Conservation (phyloP, 1,284 basidiomycete genomes). For the Porogramme epimiltina region DNA sequence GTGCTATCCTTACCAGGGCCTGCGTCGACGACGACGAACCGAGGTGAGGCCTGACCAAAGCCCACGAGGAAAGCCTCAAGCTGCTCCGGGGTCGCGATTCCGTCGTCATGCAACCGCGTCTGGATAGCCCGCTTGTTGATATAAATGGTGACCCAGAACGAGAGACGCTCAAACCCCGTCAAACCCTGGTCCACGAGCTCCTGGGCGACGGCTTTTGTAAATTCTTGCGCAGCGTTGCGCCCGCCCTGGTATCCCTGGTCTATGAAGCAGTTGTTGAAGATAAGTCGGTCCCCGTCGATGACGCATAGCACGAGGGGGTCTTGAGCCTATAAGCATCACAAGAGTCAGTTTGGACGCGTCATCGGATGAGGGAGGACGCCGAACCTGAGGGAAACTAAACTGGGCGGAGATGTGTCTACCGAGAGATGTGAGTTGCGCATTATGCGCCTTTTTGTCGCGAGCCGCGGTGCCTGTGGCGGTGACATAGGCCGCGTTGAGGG, state of each 20-base stretch:
- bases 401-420: conserved; percentile 56
- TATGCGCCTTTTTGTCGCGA: conserved; percentile 61
- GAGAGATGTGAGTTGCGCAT: conserved; percentile 60
- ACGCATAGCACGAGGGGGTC: conserved; percentile 70
- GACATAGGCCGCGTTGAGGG: conserved; percentile 71
- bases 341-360: not conserved
- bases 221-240: conserved; percentile 60
- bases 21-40: conserved; percentile 72
- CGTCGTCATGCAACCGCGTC: conserved; percentile 49
- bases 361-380: conserved; percentile 15
- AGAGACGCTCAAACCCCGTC: conserved; percentile 57
- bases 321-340: conserved; percentile 45
- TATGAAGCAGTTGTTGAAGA: conserved; percentile 63
- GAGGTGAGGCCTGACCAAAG: conserved; percentile 69
- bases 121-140: conserved; percentile 60
- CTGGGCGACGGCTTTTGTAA: conserved; percentile 66
- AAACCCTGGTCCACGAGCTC: conserved; percentile 61
- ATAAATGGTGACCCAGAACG: conserved; percentile 74
- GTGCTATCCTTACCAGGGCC: conserved; percentile 65
- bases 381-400: conserved; percentile 56
- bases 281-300: conserved; percentile 70
- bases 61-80: conserved; percentile 69
- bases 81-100: conserved; percentile 62
- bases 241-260: conserved; percentile 69
- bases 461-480: conserved; percentile 58